Evolutionary conservation across 495 filamentous ascomycete species (phyloP), one percentile per base, ranked within the genome.

Genomic region (Hypoxylon perforatum): DNA sequence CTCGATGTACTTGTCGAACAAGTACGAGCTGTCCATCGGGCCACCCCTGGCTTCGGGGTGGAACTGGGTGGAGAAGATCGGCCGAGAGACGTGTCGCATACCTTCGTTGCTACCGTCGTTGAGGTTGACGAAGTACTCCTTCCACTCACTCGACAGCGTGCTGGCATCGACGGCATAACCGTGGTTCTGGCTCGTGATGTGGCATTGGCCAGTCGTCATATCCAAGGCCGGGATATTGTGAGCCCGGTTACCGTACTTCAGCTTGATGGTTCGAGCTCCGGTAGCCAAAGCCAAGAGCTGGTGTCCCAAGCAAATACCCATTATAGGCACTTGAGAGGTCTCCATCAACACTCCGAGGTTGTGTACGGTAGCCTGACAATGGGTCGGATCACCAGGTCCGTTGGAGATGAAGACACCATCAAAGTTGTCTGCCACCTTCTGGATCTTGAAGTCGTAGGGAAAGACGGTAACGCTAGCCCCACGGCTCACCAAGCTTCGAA

Each of bases 321-420:
- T 94, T 78, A 98, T 91, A 22, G 95, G 95, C 14, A 97, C 83
- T 73, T 94, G 87, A 22, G 91, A 95, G 18, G 85, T 87, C 74
- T 97, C 92, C 89, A 98, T 97, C 72, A 98, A 78, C 55, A 91
- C 88, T 57, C 81, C 83, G 39, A 98, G 84, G 78, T 97, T 92
- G 85, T 94, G 94, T 56, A 97, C 92, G 11, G 96, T 97, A 61
- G 91, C 85, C 73, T 92, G 88, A 82, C 93, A 97, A 82, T 98
- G 94, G 23, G 93, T 97, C 69, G 95, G 95, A 80, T 99, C 95
- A 77, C 95, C 95, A 8, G 95, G 94, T 60, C 95, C 94, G 81
- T 99, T 97, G 76, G 92, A 96, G 79, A 92, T 97, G 86, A 99
- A 99, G 73, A 99, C 87, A 67, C 95, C 95, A 70, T 99, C 95